A percentile compares a stretch with the other conserved stretches of the same genome.
These are phyloP conservation scores for Tylopilus sp. DNA, from an alignment of 1,284 basidiomycete species.

Conservation along the genomic window DNA sequence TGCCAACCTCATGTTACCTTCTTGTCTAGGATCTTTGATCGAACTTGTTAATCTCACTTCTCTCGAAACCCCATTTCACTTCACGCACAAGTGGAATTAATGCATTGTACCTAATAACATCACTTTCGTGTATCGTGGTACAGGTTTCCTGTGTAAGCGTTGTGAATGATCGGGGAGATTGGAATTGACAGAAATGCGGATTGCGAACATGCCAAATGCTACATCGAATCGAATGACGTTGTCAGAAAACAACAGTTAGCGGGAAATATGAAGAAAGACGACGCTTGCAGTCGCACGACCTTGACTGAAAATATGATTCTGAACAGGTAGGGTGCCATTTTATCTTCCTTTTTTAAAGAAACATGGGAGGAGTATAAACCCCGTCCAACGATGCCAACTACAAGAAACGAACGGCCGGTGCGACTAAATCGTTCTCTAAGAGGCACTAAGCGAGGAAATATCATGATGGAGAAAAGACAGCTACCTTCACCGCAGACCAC, in stretches of 20 bases:
- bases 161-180: neutral
- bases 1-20: neutral
- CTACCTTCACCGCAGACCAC: constrained; percentile 75
- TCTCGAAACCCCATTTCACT: neutral
- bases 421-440: constrained; percentile 33
- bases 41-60: neutral
- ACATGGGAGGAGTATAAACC: constrained; percentile 10
- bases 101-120: constrained; percentile 11
- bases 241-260: neutral
- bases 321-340: neutral
- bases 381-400: neutral
- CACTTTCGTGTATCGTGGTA: constrained; percentile 15
- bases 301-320: neutral
- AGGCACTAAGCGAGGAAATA: constrained; percentile 10
- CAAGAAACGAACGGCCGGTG: neutral
- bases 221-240: constrained; percentile 5
- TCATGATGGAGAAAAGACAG: neutral
- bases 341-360: neutral
- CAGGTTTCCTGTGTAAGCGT: constrained; percentile 8
- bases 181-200: constrained; percentile 3
- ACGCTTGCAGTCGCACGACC: constrained; percentile 1
- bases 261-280: neutral
- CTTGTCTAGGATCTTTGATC: neutral
- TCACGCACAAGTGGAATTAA: neutral
- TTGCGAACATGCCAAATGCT: constrained; percentile 5